Conservation (phyloP, 768 basidiomycete species). For the Tylopilus intermedius region DNA sequence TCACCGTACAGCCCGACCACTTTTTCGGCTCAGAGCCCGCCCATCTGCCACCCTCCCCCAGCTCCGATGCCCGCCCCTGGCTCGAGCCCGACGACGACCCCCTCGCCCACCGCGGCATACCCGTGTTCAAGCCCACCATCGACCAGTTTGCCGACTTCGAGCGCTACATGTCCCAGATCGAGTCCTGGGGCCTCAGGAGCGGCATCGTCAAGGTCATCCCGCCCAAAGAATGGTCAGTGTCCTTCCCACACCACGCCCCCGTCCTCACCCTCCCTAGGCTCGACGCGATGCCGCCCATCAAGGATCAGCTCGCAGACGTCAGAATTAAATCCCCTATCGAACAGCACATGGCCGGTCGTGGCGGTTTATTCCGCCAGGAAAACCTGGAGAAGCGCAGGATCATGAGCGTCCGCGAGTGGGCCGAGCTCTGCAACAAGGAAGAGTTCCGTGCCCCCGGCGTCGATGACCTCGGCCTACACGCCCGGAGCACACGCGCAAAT, state of each 20-base stretch:
- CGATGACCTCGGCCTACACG: constrained; percentile 58
- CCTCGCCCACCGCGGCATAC: constrained; percentile 81
- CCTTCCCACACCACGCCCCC: constrained; percentile 8
- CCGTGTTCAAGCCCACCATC: constrained; percentile 93
- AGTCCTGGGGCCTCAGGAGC: constrained; percentile 84
- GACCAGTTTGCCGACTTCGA: constrained; percentile 92
- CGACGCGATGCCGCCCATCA: constrained; percentile 65
- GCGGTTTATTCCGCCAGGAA: constrained; percentile 83
- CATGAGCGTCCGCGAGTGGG: constrained; percentile 87
- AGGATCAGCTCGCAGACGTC: constrained; percentile 63
- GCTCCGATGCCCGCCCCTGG: constrained; percentile 60
- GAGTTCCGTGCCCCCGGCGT: constrained; percentile 72
- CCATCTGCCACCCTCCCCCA: constrained; percentile 52
- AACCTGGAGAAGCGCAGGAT: constrained; percentile 84
- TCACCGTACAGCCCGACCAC: constrained; percentile 70
- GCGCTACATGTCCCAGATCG: constrained; percentile 77
- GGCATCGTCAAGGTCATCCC: constrained; percentile 97
- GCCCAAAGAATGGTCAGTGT: constrained; percentile 82
- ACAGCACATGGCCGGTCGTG: constrained; percentile 84
- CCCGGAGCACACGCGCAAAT: constrained; percentile 35
- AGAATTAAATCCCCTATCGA: constrained; percentile 89
- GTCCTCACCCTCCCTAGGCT: constrained; percentile 45
- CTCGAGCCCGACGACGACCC: constrained; percentile 79
- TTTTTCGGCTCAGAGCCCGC: constrained; percentile 61
- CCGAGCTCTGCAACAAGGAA: constrained; percentile 65